Percentiles rank a stretch among this genome's conserved stretches.
These are phyloP conservation scores for Lasiodiplodia gonubiensis DNA, from an alignment of 2,329 filamentous ascomycete genomes.

Conservation along the genomic window DNA sequence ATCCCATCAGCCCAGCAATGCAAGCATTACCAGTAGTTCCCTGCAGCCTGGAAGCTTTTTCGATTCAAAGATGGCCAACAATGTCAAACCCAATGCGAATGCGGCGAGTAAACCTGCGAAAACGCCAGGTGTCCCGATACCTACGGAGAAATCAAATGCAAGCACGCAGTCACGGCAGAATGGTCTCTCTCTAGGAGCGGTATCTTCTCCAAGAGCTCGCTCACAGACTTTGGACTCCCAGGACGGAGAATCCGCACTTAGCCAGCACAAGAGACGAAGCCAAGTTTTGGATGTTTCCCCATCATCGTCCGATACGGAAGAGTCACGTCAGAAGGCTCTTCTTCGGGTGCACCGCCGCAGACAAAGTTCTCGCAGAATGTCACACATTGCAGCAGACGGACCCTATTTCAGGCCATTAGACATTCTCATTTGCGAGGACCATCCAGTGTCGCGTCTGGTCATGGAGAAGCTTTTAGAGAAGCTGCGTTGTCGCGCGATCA, in stretches of 20 bases:
- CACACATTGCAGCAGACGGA: conserved; percentile 84
- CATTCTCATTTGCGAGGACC: conserved; percentile 95
- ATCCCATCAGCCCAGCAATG: conserved; percentile 73
- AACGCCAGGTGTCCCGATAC: conserved; percentile 51
- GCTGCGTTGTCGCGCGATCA: conserved; percentile 90
- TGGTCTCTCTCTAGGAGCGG: conserved; percentile 36
- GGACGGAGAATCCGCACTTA: conserved; percentile 66
- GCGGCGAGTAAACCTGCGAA: conserved; percentile 55
- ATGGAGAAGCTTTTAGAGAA: conserved; percentile 99
- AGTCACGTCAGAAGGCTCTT: conserved; percentile 86
- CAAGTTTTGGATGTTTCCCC: conserved; percentile 97
- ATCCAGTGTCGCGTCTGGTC: conserved; percentile 95
- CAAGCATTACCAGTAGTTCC: conserved; percentile 58
- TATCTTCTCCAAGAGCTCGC: conserved; percentile 68
- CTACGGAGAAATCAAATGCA: conserved; percentile 45
- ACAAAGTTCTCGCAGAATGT: conserved; percentile 94
- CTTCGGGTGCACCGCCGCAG: conserved; percentile 90
- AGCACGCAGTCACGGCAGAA: conserved; percentile 41
- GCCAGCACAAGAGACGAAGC: conserved; percentile 86
- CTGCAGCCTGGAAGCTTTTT: conserved; percentile 74
- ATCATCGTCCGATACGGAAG: conserved; percentile 96
- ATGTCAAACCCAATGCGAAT: no score
- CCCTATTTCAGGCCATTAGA: conserved; percentile 90
- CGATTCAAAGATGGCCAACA: conserved; percentile 69
- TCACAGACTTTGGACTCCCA: conserved; percentile 95